These are phyloP conservation scores for Globisporangium cederbergense DNA, from an alignment of 352 stramenopile genomes.

Conservation along the genomic window DNA sequence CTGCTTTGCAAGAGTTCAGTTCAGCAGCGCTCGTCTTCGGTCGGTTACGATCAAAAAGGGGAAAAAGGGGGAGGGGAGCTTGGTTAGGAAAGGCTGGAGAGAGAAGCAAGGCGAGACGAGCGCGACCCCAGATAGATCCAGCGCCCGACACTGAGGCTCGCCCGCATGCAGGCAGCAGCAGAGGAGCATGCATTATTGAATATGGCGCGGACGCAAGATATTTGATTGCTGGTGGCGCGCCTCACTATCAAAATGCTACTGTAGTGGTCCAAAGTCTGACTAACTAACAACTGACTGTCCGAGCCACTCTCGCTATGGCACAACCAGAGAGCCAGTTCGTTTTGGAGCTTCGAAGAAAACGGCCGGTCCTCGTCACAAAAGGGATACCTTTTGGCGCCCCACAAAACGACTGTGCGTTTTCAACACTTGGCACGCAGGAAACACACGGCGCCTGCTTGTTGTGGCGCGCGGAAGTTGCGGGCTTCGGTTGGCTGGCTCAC, in stretches of 20 bases:
- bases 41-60: background rate
- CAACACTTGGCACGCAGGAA: background rate
- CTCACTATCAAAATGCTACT: background rate
- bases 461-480: background rate
- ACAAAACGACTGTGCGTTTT: background rate
- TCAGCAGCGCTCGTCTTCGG: slow-evolving; percentile 10
- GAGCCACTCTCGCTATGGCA: background rate
- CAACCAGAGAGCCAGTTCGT: slow-evolving; percentile 3
- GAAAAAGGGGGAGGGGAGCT: background rate
- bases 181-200: slow-evolving; percentile 1
- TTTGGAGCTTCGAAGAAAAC: background rate
- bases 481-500: background rate
- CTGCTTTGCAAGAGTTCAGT: slow-evolving; percentile 18
- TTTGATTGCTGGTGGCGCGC: background rate
- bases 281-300: background rate
- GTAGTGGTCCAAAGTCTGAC: slow-evolving; percentile 3
- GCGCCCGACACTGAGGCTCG: background rate
- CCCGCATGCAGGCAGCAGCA: background rate
- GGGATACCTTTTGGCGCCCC: slow-evolving; percentile 1
- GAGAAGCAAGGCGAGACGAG: no score
- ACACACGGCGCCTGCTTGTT: background rate
- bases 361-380: background rate
- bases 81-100: background rate
- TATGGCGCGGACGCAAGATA: background rate
- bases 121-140: slow-evolving; percentile 6